Conservation (phyloP, 441 rosid species). For the Pelargonium fulgidum region DNA sequence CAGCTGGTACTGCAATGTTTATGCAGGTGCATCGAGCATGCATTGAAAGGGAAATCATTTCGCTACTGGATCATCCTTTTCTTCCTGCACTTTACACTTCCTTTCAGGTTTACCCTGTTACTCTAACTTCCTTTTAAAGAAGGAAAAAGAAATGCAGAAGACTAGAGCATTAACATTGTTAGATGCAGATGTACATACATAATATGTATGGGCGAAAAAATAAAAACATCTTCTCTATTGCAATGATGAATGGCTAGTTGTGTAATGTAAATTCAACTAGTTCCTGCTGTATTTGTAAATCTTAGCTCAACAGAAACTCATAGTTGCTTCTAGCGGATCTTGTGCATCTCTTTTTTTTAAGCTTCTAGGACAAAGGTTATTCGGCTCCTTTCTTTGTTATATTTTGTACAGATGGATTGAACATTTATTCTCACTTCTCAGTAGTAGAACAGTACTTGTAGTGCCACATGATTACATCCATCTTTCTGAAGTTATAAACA, state of each 20-base stretch:
- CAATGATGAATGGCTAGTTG: neutral
- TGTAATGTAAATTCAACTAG: too few species aligned
- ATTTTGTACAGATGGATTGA: neutral
- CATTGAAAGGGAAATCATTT: conserved; percentile 80
- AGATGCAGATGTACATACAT: neutral
- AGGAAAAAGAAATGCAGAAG: neutral
- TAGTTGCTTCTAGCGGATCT: too few species aligned
- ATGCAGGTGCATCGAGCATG: conserved; percentile 87
- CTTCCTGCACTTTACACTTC: conserved; percentile 86
- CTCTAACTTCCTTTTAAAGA: neutral
- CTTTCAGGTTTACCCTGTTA: conserved; percentile 52
- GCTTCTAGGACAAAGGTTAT: neutral
- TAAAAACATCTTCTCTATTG: neutral
- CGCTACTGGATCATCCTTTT: conserved; percentile 88
- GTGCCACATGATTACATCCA: neutral
- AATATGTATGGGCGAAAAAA: neutral
- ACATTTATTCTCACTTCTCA: neutral
- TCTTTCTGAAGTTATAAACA: neutral
- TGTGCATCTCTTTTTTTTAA: too few species aligned
- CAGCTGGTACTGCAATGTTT: neutral
- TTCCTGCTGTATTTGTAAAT: too few species aligned
- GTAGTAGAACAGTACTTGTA: neutral
- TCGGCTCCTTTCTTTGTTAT: too few species aligned
- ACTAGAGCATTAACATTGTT: neutral
- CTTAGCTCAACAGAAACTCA: too few species aligned